Percentiles rank a stretch among this genome's conserved stretches.
Evolutionary conservation across 2,329 filamentous ascomycete species (phyloP).

Genomic region (Fusarium multiceps): DNA sequence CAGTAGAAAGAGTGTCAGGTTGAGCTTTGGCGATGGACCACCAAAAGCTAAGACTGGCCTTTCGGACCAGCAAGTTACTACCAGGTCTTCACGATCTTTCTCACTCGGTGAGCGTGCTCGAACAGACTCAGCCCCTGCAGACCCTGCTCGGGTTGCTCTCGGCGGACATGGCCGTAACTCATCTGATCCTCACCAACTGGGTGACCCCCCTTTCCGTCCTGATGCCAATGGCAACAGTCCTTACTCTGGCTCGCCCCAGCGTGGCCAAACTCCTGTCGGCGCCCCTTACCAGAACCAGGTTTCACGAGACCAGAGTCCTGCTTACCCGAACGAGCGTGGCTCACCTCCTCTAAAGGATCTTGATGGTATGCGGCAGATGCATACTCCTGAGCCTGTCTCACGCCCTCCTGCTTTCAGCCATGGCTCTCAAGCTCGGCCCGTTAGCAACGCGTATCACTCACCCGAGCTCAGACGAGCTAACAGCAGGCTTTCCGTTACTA

Average conservation of each 20-base stretch:
- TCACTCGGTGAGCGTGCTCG: slow-evolving; percentile 58
- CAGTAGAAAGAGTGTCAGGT: slow-evolving; percentile 67
- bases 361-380: slow-evolving; percentile 65
- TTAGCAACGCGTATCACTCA: slow-evolving; percentile 75
- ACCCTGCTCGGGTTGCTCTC: slow-evolving; percentile 53
- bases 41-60: slow-evolving; percentile 64
- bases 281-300: slow-evolving; percentile 58
- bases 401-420: slow-evolving; percentile 84
- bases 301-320: slow-evolving; percentile 63
- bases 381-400: slow-evolving; percentile 80
- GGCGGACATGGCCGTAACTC: slow-evolving; percentile 59
- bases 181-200: slow-evolving; percentile 57
- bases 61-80: slow-evolving; percentile 63
- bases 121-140: slow-evolving; percentile 64
- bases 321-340: slow-evolving; percentile 66
- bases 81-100: slow-evolving; percentile 65
- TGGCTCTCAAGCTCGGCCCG: slow-evolving; percentile 75
- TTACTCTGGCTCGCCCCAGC: slow-evolving; percentile 50
- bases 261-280: slow-evolving; percentile 52
- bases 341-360: slow-evolving; percentile 61
- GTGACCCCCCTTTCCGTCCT: slow-evolving; percentile 43
- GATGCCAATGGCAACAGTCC: slow-evolving; percentile 43
- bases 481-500: slow-evolving; percentile 84
- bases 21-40: slow-evolving; percentile 59
- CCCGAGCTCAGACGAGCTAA: slow-evolving; percentile 83